A percentile compares a stretch with the other conserved stretches of the same genome.
Evolutionary conservation across 73 alveolate genomes (phyloP).

Genomic region (Paramecium bursaria): DNA sequence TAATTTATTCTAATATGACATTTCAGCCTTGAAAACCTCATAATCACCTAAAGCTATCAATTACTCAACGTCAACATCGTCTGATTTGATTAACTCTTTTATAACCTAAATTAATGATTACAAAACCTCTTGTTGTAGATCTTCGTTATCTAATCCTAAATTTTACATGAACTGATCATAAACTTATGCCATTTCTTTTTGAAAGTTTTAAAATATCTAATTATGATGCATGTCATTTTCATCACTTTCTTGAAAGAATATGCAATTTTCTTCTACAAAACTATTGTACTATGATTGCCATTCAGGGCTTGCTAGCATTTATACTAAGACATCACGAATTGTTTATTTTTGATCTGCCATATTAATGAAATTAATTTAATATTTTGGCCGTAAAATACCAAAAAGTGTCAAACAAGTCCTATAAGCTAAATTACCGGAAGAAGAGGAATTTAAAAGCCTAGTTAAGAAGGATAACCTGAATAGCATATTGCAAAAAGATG

Average conservation of each 20-base stretch:
- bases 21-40: conserved; percentile 36
- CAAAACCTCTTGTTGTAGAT: neutral
- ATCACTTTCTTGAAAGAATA: conserved; percentile 20
- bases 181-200: conserved; percentile 40
- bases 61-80: conserved; percentile 20
- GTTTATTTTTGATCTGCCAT: no score
- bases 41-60: conserved; percentile 38
- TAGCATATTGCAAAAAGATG: neutral
- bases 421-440: neutral
- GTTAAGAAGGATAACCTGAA: neutral
- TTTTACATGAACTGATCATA: conserved; percentile 7
- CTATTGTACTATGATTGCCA: conserved; percentile 35
- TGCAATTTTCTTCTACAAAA: conserved; percentile 42
- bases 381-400: no score
- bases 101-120: neutral
- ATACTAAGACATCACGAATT: conserved; percentile 4
- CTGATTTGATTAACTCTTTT: neutral
- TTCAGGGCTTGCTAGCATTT: conserved; percentile 21
- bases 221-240: conserved; percentile 1
- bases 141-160: neutral
- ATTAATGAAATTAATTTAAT: no score
- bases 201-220: neutral
- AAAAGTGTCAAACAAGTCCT: neutral
- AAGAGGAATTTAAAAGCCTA: neutral
- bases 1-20: conserved; percentile 29